These are phyloP conservation scores for Coemansia sp. DNA, from an alignment of 192 early-diverging fungal species.

Conservation along the genomic window DNA sequence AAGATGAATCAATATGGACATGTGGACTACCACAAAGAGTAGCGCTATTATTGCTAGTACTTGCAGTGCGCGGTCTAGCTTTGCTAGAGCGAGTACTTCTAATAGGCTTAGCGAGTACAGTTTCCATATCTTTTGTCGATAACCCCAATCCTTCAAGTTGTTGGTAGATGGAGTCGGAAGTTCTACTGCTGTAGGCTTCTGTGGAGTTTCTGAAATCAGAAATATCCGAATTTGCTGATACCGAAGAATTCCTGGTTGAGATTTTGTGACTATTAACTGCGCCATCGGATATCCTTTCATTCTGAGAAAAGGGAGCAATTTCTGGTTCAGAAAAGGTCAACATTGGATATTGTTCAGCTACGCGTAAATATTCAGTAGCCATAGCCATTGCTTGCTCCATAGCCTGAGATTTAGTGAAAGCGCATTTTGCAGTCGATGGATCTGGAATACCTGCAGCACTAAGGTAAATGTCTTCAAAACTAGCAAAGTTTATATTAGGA, in stretches of 20 bases:
- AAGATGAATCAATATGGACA: neutral
- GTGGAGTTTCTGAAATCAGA: neutral
- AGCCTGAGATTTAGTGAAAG: neutral
- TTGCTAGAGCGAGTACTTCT: conserved; percentile 4
- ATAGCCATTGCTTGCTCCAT: conserved; percentile 6
- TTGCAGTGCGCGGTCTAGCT: neutral
- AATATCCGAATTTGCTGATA: neutral
- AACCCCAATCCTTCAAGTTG: neutral
- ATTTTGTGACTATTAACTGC: neutral
- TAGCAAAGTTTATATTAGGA: neutral
- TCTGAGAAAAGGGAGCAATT: neutral
- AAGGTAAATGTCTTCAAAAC: conserved; percentile 2
- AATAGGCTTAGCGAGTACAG: neutral
- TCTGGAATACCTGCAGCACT: neutral
- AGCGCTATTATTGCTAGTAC: neutral
- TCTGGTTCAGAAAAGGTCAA: neutral
- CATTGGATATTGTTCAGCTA: conserved; percentile 11
- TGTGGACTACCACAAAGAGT: conserved; percentile 3
- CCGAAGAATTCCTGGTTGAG: neutral
- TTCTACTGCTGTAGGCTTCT: neutral
- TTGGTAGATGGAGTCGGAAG: neutral
- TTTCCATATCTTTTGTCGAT: neutral
- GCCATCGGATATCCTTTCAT: neutral
- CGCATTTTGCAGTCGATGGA: neutral
- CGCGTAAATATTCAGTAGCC: conserved; percentile 5